Base-by-base conservation (phyloP, 2,329 filamentous ascomycete species). In the Botryotinia globosa region DNA sequence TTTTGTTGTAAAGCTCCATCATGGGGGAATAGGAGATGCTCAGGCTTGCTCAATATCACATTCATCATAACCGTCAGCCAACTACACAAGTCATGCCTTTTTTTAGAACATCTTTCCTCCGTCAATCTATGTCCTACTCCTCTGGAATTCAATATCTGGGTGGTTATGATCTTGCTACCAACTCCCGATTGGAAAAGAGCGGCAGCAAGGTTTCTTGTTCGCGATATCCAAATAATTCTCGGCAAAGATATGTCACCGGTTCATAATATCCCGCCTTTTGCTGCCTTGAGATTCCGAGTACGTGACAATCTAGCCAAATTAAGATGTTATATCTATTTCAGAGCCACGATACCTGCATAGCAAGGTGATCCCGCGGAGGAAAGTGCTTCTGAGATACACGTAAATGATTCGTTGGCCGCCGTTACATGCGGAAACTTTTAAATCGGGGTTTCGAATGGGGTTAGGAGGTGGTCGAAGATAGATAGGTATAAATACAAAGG, bases 211-310 rank as follows among this genome's bases (percentile, higher is more conserved):
- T 29, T 54, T 29, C 51, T 29, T 18, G n/a, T 7, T n/a, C 14
- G 3, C 14, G 1, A 29, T 18, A 29, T 18, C n/a, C 6, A 29
- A 29, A 14, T 8, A 2, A 8, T 7, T 3, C n/a, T 56, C n/a
- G 14, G 8, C 2, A 56, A 29, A 9, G 3, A 56, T 0, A 18
- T 14, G 1, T 18, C 0, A 18, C 16, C 1, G 7, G 14, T 16
- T 56, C 7, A 29, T 18, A 1, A 18, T 32, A 16, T 3, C 6
- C 51, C n/a, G 6, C 6, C 14, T 29, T 3, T 18, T 9, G 51
- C n/a, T 29, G n/a, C 3, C n/a, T 56, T 56, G n/a, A 9, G n/a
- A 29, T 56, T 56, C 0, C 18, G 14, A 8, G 1, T 29, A 56
- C 6, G 25, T 56, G 3, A 29, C 14, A 4, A 0, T 56, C 6